Base-by-base conservation (phyloP, 345 rosid species). In the Fremontodendron californicum region DNA sequence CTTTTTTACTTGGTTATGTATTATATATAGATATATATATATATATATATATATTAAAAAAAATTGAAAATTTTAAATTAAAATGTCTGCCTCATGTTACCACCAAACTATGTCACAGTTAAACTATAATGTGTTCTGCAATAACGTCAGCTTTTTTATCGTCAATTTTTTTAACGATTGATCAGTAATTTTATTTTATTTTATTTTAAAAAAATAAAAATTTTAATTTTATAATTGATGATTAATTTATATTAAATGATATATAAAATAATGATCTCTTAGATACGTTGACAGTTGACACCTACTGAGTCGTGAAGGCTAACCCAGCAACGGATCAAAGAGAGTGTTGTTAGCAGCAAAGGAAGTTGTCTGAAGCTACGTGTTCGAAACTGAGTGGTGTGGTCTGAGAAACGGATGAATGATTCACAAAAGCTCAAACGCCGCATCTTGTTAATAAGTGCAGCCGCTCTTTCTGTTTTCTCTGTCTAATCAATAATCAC, bases 391-490 rank as follows among this genome's bases (percentile, higher is more conserved):
- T 6, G 63, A 23, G 67, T 60, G 76, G 52, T 9, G n/a, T n/a
- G n/a, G n/a, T n/a, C 5, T 31, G n/a, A 23, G 67, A 27, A 69
- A 81, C 79, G 81, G 73, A 68, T 58, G 86, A 81, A 68, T 64
- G 85, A 81, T 75, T 62, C 76, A 13, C 19, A 61, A 57, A 37
- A 76, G 63, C 64, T 80, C 80, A 78, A 83, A 71, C 81, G 83
- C 78, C 72, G 8, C 78, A 27, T 8, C 51, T 67, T 60, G 2
- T 48, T 75, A 31, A 25, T 40, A 40, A 65, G 18, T n/a, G 60
- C 66, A 57, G 75, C 9, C 19, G 40, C 74, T 27, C 63, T 31
- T 42, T 70, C 39, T 19, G 46, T 54, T 49, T 1, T 52, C 23
- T 52, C 57, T n/a, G n/a, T 51, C 57, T 51, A 1, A 52, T 52